These are phyloP conservation scores for Rubia yunnanensis DNA, from an alignment of 257 asterid genomes.

Conservation along the genomic window DNA sequence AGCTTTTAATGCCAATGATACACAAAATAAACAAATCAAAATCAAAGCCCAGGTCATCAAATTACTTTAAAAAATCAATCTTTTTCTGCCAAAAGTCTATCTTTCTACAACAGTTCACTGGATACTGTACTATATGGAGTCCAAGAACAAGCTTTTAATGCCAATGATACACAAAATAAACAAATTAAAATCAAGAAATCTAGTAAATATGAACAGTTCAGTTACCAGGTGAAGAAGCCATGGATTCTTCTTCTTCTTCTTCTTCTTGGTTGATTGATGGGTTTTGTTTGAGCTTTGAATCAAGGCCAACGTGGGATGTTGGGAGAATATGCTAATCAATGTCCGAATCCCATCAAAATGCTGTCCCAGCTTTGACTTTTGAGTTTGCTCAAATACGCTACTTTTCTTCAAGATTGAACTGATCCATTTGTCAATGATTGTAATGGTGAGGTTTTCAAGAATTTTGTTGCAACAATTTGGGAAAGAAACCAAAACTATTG, in stretches of 20 bases:
- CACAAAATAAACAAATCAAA: background rate
- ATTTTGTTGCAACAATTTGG: background rate
- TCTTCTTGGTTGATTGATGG: background rate
- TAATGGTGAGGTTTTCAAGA: background rate
- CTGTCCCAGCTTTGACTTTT: background rate
- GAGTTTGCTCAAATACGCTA: background rate
- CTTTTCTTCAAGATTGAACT: background rate
- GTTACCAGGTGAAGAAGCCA: background rate
- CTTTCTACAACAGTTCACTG: background rate
- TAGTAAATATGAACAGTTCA: background rate
- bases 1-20: background rate
- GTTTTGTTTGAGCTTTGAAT: background rate
- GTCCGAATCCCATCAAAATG: conserved; percentile 1
- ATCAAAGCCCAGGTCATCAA: background rate
- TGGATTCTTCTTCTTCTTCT: background rate
- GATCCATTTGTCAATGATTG: background rate
- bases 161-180: background rate
- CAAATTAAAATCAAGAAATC: background rate
- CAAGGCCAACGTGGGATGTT: background rate
- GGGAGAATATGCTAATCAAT: background rate
- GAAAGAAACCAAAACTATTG: background rate
- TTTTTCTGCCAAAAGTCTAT: background rate
- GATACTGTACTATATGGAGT: background rate
- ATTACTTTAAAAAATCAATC: background rate
- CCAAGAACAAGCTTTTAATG: background rate